Percentiles rank a stretch among this genome's conserved stretches.
phyloP scores from a whole-genome alignment of 2,329 filamentous ascomycete genomes.

The Sporothrix pallida region DNA sequence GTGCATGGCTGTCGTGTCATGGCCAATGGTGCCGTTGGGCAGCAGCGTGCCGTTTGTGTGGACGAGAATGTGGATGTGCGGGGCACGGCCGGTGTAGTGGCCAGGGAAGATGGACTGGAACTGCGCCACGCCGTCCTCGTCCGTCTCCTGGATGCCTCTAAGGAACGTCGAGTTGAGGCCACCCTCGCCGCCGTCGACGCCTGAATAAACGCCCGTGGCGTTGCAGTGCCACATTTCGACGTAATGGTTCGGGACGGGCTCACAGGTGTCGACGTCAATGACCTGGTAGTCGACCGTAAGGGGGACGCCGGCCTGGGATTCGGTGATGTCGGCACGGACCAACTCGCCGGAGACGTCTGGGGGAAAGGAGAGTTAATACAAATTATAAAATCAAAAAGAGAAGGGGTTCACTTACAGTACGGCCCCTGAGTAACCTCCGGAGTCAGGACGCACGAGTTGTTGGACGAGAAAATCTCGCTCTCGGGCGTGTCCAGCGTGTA shows the following conservation, averaged over 20 bases:
- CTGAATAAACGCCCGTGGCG: slow-evolving; percentile 51
- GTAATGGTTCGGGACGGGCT: slow-evolving; percentile 55
- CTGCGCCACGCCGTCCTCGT: slow-evolving; percentile 49
- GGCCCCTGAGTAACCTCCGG: slow-evolving; percentile 61
- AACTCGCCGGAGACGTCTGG: slow-evolving; percentile 55
- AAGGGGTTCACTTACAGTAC: slow-evolving; percentile 47
- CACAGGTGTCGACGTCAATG: slow-evolving; percentile 59
- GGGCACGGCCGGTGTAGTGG: slow-evolving; percentile 51
- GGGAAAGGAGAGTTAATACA: not conserved
- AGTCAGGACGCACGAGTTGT: slow-evolving; percentile 56
- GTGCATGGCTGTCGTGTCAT: slow-evolving; percentile 57
- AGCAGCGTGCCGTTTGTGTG: slow-evolving; percentile 45
- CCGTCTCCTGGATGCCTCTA: slow-evolving; percentile 52
- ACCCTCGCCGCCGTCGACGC: slow-evolving; percentile 44
- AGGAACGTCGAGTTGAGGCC: slow-evolving; percentile 51
- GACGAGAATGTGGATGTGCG: slow-evolving; percentile 48
- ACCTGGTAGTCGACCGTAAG: slow-evolving; percentile 59
- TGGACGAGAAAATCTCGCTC: slow-evolving; percentile 49
- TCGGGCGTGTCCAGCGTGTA: slow-evolving; percentile 46
- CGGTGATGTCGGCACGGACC: slow-evolving; percentile 56
- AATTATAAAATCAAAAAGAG: not conserved
- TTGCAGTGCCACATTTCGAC: slow-evolving; percentile 60
- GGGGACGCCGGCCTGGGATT: slow-evolving; percentile 55
- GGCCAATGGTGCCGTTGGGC: slow-evolving; percentile 57
- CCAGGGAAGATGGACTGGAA: slow-evolving; percentile 54